Percentiles rank a stretch among this genome's conserved stretches.
phyloP scores from a whole-genome alignment of 2,329 filamentous ascomycete genomes.

The Apiospora arundinis region DNA sequence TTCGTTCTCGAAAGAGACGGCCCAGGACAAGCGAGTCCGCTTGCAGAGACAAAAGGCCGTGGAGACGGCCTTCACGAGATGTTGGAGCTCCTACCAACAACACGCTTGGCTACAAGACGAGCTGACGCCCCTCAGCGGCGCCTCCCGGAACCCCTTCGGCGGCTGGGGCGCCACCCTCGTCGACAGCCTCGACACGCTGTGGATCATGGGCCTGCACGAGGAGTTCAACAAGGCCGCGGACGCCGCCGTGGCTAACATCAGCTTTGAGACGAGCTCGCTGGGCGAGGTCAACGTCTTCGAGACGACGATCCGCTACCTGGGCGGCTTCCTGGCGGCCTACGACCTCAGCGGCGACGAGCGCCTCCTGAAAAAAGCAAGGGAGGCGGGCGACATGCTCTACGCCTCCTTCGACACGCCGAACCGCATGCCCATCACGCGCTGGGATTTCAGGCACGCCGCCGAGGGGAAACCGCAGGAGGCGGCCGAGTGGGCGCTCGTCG shows the following conservation, averaged over 20 bases:
- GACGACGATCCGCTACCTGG: constrained; percentile 54
- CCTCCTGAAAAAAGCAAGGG: constrained; percentile 50
- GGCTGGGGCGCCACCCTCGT: constrained; percentile 64
- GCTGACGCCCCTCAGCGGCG: constrained; percentile 43
- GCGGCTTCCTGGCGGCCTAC: constrained; percentile 52
- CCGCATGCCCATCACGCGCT: constrained; percentile 48
- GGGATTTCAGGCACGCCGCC: constrained; percentile 34
- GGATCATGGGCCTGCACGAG: constrained; percentile 64
- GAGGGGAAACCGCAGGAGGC: constrained; percentile 33
- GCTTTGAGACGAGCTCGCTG: constrained; percentile 52
- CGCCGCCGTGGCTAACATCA: constrained; percentile 52
- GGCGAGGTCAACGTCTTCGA: constrained; percentile 52
- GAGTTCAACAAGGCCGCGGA: constrained; percentile 62
- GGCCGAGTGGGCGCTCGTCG: constrained; percentile 31
- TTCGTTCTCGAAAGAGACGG: constrained; percentile 29
- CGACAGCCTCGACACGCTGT: constrained; percentile 65
- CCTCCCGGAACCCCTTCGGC: constrained; percentile 37
- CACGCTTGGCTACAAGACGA: constrained; percentile 66
- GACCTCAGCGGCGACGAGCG: constrained; percentile 50
- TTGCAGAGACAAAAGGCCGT: constrained; percentile 44
- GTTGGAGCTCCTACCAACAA: constrained; percentile 67
- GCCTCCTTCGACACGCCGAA: constrained; percentile 56
- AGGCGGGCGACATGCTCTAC: constrained; percentile 56
- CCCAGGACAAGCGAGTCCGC: constrained; percentile 28
- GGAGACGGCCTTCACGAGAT: constrained; percentile 57